Evolutionary conservation across 2,329 filamentous ascomycete genomes (phyloP).

Genomic region (Aspergillus ibericus): DNA sequence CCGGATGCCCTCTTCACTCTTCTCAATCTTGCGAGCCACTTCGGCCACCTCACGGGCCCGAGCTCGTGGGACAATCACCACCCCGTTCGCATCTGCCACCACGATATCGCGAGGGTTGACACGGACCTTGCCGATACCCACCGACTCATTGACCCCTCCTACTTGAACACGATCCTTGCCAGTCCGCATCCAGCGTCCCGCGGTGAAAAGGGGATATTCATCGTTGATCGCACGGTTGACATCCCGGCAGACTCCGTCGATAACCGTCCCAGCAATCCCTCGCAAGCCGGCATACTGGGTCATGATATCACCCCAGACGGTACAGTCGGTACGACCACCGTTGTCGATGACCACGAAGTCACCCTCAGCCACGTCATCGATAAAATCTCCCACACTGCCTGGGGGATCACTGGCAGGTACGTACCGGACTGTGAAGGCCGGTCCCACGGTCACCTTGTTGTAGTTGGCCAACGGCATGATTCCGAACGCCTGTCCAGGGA

Average conservation of each 20-base stretch:
- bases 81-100: conserved; percentile 30
- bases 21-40: not conserved
- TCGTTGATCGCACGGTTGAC: conserved; percentile 31
- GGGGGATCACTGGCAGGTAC: conserved; percentile 21
- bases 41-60: not conserved
- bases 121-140: conserved; percentile 30
- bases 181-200: conserved; percentile 37
- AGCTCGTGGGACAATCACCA: conserved; percentile 19
- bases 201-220: conserved; percentile 32
- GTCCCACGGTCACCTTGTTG: conserved; percentile 30
- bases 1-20: not conserved
- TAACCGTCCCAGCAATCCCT: conserved; percentile 34
- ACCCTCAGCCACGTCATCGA: conserved; percentile 32
- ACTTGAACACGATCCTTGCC: conserved; percentile 36
- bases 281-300: conserved; percentile 35
- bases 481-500: conserved; percentile 18
- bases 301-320: conserved; percentile 41
- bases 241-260: conserved; percentile 36
- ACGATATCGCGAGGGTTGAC: conserved; percentile 32
- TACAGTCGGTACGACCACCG: conserved; percentile 35
- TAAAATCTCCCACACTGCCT: conserved; percentile 34
- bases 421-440: conserved; percentile 37
- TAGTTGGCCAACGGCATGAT: conserved; percentile 28
- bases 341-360: conserved; percentile 39
- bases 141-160: conserved; percentile 28